These are phyloP conservation scores for Scedosporium boydii DNA, from an alignment of 2,329 filamentous ascomycete species.

Conservation along the genomic window DNA sequence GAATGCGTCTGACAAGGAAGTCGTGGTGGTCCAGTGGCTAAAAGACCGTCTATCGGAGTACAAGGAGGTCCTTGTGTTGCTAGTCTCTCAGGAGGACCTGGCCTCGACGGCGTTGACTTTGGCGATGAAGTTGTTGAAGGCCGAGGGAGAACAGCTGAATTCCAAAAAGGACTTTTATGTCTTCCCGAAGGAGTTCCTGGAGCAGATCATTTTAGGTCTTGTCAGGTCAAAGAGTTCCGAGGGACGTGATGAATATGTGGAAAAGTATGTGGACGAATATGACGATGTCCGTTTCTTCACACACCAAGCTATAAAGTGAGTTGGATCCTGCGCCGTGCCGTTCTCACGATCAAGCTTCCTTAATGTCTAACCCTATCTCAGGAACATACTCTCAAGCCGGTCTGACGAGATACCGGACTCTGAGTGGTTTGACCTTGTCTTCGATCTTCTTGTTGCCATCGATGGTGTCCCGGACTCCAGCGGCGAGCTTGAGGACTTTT, in stretches of 20 bases:
- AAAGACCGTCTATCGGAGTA: conserved; percentile 66
- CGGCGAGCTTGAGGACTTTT: conserved; percentile 61
- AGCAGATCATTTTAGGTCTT: conserved; percentile 52
- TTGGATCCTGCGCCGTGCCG: conserved; percentile 10
- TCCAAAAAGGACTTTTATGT: conserved; percentile 51
- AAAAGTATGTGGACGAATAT: conserved; percentile 69
- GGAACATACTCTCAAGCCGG: neutral
- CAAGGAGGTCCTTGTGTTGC: conserved; percentile 48
- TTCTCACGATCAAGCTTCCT: neutral
- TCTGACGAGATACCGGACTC: conserved; percentile 13
- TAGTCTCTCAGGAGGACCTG: conserved; percentile 54
- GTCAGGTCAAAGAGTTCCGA: conserved; percentile 48
- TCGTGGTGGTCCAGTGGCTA: conserved; percentile 68
- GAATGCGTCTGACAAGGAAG: conserved; percentile 61
- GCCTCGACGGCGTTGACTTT: conserved; percentile 66
- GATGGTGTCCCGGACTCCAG: conserved; percentile 60
- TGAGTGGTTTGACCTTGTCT: conserved; percentile 43
- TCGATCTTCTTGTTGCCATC: conserved; percentile 55
- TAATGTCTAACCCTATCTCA: conserved; percentile 17
- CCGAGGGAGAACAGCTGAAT: conserved; percentile 56
- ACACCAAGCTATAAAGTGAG: conserved; percentile 64
- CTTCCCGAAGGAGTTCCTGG: conserved; percentile 61
- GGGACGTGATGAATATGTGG: conserved; percentile 61
- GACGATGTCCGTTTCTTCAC: conserved; percentile 82
- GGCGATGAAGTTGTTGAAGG: conserved; percentile 75